A percentile compares a stretch with the other conserved stretches of the same genome.
Conservation (phyloP, 2,329 filamentous ascomycete species). For the Ceratocystis ficicola region DNA sequence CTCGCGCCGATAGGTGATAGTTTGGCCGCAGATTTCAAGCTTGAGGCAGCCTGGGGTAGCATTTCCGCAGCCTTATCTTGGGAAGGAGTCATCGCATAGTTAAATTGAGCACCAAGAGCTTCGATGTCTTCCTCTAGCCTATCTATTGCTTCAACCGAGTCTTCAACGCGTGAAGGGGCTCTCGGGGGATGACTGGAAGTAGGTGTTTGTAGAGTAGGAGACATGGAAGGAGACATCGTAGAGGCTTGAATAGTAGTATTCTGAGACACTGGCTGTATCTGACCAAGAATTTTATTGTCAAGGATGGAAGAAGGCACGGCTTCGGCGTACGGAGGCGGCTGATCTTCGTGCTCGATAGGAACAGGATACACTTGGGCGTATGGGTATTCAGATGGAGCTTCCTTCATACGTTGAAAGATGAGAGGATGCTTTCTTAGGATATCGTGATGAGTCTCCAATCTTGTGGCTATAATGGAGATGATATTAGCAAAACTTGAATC, state of each 20-base stretch:
- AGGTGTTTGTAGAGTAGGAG: not conserved
- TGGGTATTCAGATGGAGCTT: constrained; percentile 15
- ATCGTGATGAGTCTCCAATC: constrained; percentile 19
- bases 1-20: constrained; percentile 2
- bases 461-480: constrained; percentile 18
- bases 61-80: not conserved
- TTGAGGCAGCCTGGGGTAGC: not conserved
- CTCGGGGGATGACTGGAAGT: constrained; percentile 26
- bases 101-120: constrained; percentile 31
- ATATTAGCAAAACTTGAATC: constrained; percentile 20
- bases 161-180: constrained; percentile 43
- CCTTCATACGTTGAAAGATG: constrained; percentile 14
- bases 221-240: not conserved
- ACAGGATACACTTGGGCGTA: constrained; percentile 21
- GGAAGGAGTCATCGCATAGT: constrained; percentile 24
- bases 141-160: constrained; percentile 51
- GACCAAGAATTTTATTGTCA: constrained; percentile 1
- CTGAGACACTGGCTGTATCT: not conserved
- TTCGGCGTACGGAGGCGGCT: constrained; percentile 22
- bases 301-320: constrained; percentile 20
- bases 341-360: constrained; percentile 22
- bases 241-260: not conserved
- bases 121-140: constrained; percentile 50
- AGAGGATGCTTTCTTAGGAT: constrained; percentile 17
- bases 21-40: not conserved